phyloP scores from a whole-genome alignment of 805 yeast species.

The Pichia thaimueangensis region DNA sequence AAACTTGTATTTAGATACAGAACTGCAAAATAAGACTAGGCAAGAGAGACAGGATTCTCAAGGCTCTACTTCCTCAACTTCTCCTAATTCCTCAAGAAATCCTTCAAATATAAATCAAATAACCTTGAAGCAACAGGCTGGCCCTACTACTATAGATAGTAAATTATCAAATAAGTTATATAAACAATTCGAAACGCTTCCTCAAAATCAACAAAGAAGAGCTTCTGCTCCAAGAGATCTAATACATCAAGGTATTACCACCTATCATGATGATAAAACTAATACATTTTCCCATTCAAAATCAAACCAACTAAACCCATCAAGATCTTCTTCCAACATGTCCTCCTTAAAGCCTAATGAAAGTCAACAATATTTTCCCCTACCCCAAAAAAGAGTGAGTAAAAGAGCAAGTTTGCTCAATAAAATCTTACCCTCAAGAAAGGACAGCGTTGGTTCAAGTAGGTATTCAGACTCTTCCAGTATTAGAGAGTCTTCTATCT shows the following conservation, averaged over 20 bases:
- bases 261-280: too few species aligned
- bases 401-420: conserved; percentile 22
- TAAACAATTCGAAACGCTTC: too few species aligned
- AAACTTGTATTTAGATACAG: not conserved
- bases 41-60: conserved; percentile 5
- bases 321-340: too few species aligned
- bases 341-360: too few species aligned
- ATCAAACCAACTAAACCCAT: too few species aligned
- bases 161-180: too few species aligned
- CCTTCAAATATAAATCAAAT: conserved; percentile 10
- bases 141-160: too few species aligned
- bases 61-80: conserved; percentile 12
- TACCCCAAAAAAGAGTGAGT: conserved; percentile 13
- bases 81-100: conserved; percentile 19
- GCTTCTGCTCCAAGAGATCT: too few species aligned
- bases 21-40: not conserved
- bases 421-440: conserved; percentile 23
- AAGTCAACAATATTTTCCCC: too few species aligned
- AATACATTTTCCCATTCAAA: too few species aligned
- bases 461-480: not conserved
- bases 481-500: not conserved
- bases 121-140: not conserved
- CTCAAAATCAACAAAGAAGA: too few species aligned
- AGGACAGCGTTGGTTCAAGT: conserved; percentile 21
- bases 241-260: too few species aligned